A percentile compares a stretch with the other conserved stretches of the same genome.
phyloP scores from a whole-genome alignment of 129 eudicot genomes.

The Artemisia annua region DNA sequence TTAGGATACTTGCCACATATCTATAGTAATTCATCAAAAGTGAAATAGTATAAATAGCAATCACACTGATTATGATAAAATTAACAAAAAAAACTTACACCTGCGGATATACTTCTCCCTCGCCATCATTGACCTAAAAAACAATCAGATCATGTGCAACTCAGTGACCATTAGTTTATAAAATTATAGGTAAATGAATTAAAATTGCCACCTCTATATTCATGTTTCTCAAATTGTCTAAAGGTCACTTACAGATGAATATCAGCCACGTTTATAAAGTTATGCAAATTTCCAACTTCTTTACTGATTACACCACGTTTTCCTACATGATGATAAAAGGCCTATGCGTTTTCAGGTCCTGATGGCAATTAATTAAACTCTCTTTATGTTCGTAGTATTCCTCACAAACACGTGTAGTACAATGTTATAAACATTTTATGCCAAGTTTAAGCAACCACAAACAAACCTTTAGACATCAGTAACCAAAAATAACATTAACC shows the following conservation, averaged over 20 bases:
- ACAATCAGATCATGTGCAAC: slow-evolving; percentile 14
- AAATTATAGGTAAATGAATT: background rate
- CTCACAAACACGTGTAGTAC: too few relatives aligned
- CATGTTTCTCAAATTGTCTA: background rate
- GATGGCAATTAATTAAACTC: too few relatives aligned
- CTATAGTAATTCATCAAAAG: too few relatives aligned
- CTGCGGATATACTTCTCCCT: slow-evolving; percentile 79
- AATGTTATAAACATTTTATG: too few relatives aligned
- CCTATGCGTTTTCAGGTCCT: too few relatives aligned
- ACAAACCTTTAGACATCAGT: too few relatives aligned
- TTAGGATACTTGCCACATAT: too few relatives aligned
- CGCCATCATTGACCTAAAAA: slow-evolving; percentile 77
- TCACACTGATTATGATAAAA: slow-evolving; percentile 1
- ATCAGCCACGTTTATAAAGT: slow-evolving; percentile 90
- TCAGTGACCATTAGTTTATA: background rate
- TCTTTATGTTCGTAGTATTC: too few relatives aligned
- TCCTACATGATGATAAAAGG: slow-evolving; percentile 38
- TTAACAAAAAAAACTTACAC: slow-evolving; percentile 32
- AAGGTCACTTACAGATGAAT: slow-evolving; percentile 77
- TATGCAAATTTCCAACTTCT: slow-evolving; percentile 73
- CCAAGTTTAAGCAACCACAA: too few relatives aligned
- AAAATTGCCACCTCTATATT: background rate
- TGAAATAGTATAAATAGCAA: too few relatives aligned
- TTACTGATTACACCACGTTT: slow-evolving; percentile 61
- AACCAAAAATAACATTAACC: too few relatives aligned